A percentile compares a stretch with the other conserved stretches of the same genome.
These are phyloP conservation scores for Deuterostichococcus epilithicus DNA, from an alignment of 139 green algal species.

Conservation along the genomic window DNA sequence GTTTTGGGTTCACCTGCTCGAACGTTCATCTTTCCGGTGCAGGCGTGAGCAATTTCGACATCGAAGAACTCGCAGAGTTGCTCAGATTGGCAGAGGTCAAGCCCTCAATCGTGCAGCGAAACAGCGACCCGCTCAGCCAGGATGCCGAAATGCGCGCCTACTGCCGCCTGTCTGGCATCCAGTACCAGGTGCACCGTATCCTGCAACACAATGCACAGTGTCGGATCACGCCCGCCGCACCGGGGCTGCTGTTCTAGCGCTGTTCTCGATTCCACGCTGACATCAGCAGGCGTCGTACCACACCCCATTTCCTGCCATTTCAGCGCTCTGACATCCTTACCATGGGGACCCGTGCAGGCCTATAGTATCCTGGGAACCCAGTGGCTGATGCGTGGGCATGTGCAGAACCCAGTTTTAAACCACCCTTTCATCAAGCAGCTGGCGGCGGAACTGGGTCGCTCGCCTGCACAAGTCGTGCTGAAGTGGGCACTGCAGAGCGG, in stretches of 20 bases:
- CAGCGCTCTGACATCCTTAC: neutral
- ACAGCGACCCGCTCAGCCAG: constrained; percentile 31
- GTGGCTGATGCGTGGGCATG: constrained; percentile 36
- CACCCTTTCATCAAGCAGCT: constrained; percentile 28
- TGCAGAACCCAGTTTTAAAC: constrained; percentile 54
- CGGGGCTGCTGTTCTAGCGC: no score
- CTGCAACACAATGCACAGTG: no score
- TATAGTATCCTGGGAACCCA: constrained; percentile 77
- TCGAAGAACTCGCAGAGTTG: constrained; percentile 59
- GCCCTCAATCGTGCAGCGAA: constrained; percentile 61
- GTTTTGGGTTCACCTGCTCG: neutral
- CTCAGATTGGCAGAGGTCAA: constrained; percentile 45
- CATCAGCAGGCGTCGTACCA: no score
- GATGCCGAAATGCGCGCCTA: constrained; percentile 37
- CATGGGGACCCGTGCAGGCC: constrained; percentile 20
- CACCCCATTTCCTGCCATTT: neutral
- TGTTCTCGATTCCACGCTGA: no score
- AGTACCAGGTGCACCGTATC: constrained; percentile 21
- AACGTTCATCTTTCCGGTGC: constrained; percentile 1
- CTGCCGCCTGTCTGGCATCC: constrained; percentile 42
- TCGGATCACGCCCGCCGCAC: no score
- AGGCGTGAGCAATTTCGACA: constrained; percentile 78
- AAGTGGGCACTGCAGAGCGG: constrained; percentile 65
- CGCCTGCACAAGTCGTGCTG: constrained; percentile 54
- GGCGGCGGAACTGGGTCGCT: constrained; percentile 10